These are phyloP conservation scores for Pyrenula massariospora DNA, from an alignment of 495 filamentous ascomycete species.

Conservation along the genomic window DNA sequence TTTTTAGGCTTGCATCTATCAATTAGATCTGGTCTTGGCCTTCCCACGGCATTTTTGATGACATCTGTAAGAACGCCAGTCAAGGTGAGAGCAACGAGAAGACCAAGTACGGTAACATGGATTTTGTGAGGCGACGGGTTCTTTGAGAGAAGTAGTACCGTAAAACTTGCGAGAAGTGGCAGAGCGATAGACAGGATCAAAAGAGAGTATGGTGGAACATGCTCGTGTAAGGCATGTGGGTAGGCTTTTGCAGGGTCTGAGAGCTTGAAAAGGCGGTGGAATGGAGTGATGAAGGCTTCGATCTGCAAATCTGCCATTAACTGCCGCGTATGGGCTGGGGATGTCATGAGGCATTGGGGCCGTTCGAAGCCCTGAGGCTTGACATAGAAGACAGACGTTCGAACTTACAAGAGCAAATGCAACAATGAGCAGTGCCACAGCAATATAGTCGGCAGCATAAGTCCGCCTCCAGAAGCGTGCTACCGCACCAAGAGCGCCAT, in stretches of 20 bases:
- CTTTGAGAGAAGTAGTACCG: constrained; percentile 44
- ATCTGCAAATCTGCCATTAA: constrained; percentile 29
- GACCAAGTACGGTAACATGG: constrained; percentile 74
- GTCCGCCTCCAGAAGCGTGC: constrained; percentile 48
- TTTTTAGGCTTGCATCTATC: constrained; percentile 67
- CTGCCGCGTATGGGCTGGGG: too few species aligned
- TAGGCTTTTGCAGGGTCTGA: constrained; percentile 75
- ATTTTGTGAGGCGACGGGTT: constrained; percentile 61
- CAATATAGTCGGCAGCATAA: constrained; percentile 80
- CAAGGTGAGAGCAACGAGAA: constrained; percentile 65
- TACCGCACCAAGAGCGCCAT: constrained; percentile 23
- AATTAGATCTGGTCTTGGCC: constrained; percentile 83
- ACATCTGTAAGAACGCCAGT: constrained; percentile 79
- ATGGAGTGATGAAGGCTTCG: constrained; percentile 64
- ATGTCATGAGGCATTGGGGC: too few species aligned
- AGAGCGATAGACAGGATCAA: constrained; percentile 65
- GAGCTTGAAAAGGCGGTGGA: constrained; percentile 68
- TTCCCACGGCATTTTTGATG: constrained; percentile 82
- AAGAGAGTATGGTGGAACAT: constrained; percentile 67
- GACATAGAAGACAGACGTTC: too few species aligned
- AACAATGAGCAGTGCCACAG: constrained; percentile 53
- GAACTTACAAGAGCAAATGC: constrained; percentile 54
- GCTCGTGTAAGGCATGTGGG: constrained; percentile 74
- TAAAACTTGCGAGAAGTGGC: constrained; percentile 51
- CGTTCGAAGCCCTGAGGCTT: too few species aligned